Evolutionary conservation across 352 stramenopile genomes (phyloP), one percentile per base, ranked within the genome.

Genomic region (Pythium dissimile): DNA sequence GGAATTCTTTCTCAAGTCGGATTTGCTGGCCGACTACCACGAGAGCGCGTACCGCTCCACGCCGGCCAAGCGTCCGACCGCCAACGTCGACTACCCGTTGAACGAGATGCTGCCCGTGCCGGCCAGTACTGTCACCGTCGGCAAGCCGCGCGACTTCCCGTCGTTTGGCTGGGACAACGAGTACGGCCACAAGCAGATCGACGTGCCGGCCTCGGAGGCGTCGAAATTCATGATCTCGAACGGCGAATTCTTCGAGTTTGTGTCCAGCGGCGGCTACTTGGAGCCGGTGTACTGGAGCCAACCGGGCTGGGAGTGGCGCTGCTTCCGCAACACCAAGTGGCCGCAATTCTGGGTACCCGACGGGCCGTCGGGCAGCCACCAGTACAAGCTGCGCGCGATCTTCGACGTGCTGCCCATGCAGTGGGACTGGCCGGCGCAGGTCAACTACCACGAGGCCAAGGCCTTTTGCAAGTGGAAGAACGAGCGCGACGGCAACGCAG

Each of bases 141-240:
- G 95, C 30, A 98, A 98, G 65, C 88, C 90, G 2, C 67, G 80
- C 1, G 80, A 94, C 49, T 98, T 97, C 66, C 89, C 90, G 35
- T 96, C 89, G 0, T 99, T 96, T 62, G 96, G 96, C 32, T 99
- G 96, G 96, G 96, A 99, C 71, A 99, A 98, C 69, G 96, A 99
- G 70, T 99, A 98, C 72, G 96, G 96, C 30, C 70, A 81, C 54
- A 83, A 91, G 26, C 72, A 85, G 15, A 67, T 98, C 2, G 67
- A 83, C 5, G 95, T 98, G 28, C 85, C 87, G 12, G 59, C 80
- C 18, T 98, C 97, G 67, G 64, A 87, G 26, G 92, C 84, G 16
- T 94, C 76, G 51, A 86, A 97, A 64, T 89, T 96, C 62, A 88
- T 98, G 59, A 79, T 98, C 21, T 98, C 88, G 9, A 99, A 99